These are phyloP conservation scores for Isatis tinctoria DNA, from an alignment of 345 rosid species.

Conservation along the genomic window DNA sequence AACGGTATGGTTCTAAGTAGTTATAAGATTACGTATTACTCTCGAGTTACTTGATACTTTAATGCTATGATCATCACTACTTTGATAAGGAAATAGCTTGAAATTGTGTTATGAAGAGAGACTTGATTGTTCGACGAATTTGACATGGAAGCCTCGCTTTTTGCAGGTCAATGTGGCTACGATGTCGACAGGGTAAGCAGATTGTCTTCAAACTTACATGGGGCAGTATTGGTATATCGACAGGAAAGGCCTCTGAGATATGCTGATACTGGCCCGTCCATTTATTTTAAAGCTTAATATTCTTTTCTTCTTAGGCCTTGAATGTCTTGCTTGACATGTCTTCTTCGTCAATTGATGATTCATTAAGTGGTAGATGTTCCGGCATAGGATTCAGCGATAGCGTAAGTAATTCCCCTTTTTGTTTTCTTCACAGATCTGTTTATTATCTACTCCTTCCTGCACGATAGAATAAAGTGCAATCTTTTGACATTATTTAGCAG, in stretches of 20 bases:
- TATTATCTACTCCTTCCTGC: background rate
- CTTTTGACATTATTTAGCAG: slow-evolving; percentile 39
- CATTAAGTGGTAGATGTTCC: slow-evolving; percentile 29
- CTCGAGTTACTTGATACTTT: background rate
- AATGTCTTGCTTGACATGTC: slow-evolving; percentile 67
- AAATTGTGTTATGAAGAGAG: background rate
- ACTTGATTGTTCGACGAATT: background rate
- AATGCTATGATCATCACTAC: no score
- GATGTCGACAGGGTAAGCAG: slow-evolving; percentile 67
- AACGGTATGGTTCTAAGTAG: background rate
- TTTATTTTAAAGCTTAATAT: slow-evolving; percentile 2
- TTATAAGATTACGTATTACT: background rate
- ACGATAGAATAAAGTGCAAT: background rate
- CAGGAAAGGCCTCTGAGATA: slow-evolving; percentile 7
- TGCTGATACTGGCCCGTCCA: slow-evolving; percentile 25
- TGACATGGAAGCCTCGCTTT: slow-evolving; percentile 10
- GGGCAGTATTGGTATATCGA: slow-evolving; percentile 22
- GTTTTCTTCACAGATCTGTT: background rate
- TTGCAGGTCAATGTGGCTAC: slow-evolving; percentile 82
- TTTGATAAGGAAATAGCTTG: no score
- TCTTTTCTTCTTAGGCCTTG: slow-evolving; percentile 60
- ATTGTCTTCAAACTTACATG: slow-evolving; percentile 13
- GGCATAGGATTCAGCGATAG: slow-evolving; percentile 35
- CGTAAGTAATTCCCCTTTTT: slow-evolving; percentile 45
- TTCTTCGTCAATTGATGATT: slow-evolving; percentile 44